Percentiles rank a stretch among this genome's conserved stretches.
phyloP scores from a whole-genome alignment of 768 basidiomycete genomes.

The Pisolithus microcarpus region DNA sequence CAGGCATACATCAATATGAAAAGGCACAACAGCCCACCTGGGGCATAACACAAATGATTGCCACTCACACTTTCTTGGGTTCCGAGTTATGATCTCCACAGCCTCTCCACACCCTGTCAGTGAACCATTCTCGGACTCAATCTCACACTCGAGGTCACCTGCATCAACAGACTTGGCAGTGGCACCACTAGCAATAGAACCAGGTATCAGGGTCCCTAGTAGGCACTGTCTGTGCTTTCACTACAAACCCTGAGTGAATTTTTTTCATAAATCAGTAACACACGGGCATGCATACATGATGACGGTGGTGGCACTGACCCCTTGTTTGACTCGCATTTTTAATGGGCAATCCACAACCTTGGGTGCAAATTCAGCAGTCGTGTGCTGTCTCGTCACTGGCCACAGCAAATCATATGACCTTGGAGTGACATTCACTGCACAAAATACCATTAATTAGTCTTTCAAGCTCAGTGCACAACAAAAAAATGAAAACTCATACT shows the following conservation, averaged over 20 bases:
- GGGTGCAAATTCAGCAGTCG: slow-evolving; percentile 24
- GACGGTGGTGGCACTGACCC: background rate
- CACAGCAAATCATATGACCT: slow-evolving; percentile 78
- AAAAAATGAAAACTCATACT: no score
- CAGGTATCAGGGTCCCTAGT: slow-evolving; percentile 38
- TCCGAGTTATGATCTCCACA: slow-evolving; percentile 85
- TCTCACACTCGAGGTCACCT: slow-evolving; percentile 23
- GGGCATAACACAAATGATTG: background rate
- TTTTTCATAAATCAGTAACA: background rate
- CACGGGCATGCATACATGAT: slow-evolving; percentile 12
- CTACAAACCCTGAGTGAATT: slow-evolving; percentile 2
- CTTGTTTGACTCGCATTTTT: slow-evolving; percentile 1
- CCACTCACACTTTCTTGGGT: slow-evolving; percentile 75
- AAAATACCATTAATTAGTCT: no score
- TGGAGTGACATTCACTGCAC: slow-evolving; percentile 46
- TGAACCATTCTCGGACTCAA: slow-evolving; percentile 37
- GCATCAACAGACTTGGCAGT: slow-evolving; percentile 23
- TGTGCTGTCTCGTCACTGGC: slow-evolving; percentile 51
- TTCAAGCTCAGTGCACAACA: no score
- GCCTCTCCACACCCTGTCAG: slow-evolving; percentile 68
- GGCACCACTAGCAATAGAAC: slow-evolving; percentile 15
- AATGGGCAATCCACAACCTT: slow-evolving; percentile 18
- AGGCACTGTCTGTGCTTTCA: slow-evolving; percentile 39
- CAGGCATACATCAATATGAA: background rate
- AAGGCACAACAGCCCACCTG: background rate